Evolutionary conservation across 805 yeast genomes (phyloP), one percentile per base, ranked within the genome.

Genomic region (Limtongia smithiae): DNA sequence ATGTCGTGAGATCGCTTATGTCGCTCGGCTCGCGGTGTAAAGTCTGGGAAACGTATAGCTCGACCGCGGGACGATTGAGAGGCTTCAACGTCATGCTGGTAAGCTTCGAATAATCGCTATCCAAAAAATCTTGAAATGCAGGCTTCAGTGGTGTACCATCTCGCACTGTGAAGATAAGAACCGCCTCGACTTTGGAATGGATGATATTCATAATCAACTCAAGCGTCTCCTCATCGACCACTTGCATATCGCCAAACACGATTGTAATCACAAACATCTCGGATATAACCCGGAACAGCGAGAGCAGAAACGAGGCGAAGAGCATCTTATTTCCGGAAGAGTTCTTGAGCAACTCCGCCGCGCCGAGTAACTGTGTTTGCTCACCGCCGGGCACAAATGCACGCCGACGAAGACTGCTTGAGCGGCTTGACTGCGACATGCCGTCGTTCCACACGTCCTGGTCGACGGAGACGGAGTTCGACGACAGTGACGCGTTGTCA

Each of bases 161-260:
- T 15, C 49, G 39, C 12, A 33, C 37, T 7, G 55, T 50, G 35
- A 58, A 15, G 20, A 57, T 32, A 14, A 58, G 12, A 9, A 51
- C 33, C 50, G 57, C 37, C 21, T 51, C 52, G 14, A 57, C 31
- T 7, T 46, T 46, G 1, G 50, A 35, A 35, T 41, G 40, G 25
- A 57, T 35, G n/a, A 58, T 18, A 14, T 41, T 44, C 31, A 41
- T 38, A 2, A 58, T n/a, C 14, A 54, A 20, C n/a, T 54, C 55
- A 3, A 53, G 25, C 5, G 57, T 36, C 22, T 55, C 57, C n/a
- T 53, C 59, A 21, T 56, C 58, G n/a, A 55, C 53, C 27, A 14
- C 3, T 11, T 58, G 57, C 17, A 50, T 9, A 25, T 57, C 60
- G 18, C 51, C 59, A 18, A 58, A 3, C 15, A 45, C 47, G 11